These are phyloP conservation scores for Colletotrichum spinosum DNA, from an alignment of 2,329 filamentous ascomycete genomes.

Conservation along the genomic window DNA sequence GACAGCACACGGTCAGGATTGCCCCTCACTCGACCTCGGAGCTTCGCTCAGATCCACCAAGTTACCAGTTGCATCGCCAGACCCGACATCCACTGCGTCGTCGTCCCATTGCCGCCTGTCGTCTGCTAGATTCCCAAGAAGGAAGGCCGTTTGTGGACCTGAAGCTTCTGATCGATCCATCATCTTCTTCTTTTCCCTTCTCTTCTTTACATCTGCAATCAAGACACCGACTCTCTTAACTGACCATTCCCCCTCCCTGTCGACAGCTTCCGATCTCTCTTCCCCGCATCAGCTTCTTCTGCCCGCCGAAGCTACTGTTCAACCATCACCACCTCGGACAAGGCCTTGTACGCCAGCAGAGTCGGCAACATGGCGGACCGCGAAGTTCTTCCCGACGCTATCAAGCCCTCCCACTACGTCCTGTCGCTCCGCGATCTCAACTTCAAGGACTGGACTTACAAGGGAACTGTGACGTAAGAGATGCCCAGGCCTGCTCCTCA, in stretches of 20 bases:
- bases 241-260: background rate
- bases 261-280: conserved; percentile 20
- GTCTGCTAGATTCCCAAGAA: conserved; percentile 25
- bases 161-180: conserved; percentile 20
- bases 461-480: conserved; percentile 77
- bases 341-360: conserved; percentile 41
- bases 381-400: conserved; percentile 70
- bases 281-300: conserved; percentile 17
- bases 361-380: conserved; percentile 64
- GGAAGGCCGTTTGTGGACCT: conserved; percentile 35
- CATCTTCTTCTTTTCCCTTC: conserved; percentile 11
- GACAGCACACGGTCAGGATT: background rate
- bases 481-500: conserved; percentile 26
- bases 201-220: background rate
- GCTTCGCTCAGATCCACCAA: conserved; percentile 28
- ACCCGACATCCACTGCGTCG: conserved; percentile 12
- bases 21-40: conserved; percentile 34
- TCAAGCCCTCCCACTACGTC: conserved; percentile 88
- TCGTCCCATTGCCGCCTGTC: conserved; percentile 32
- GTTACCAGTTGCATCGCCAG: conserved; percentile 16
- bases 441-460: conserved; percentile 79
- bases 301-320: conserved; percentile 38
- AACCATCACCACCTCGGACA: conserved; percentile 41
- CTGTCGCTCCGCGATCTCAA: conserved; percentile 86
- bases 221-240: conserved; percentile 18